Evolutionary conservation across 225 moss, liverwort and hornwort species (phyloP).

Genomic region (Pseudoscleropodium purum): DNA sequence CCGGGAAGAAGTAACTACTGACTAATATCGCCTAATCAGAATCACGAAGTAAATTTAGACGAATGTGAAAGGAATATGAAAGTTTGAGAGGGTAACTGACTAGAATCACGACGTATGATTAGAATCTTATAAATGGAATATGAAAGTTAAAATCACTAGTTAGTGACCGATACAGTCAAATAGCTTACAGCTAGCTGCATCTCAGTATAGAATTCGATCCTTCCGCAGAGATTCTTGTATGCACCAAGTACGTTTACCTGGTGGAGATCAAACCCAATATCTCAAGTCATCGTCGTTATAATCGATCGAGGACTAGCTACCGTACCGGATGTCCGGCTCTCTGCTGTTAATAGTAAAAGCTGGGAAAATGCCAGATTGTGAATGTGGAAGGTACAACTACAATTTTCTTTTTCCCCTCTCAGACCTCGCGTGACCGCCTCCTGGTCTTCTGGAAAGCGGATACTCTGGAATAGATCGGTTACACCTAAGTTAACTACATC

Average conservation of each 20-base stretch:
- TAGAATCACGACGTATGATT: too few species aligned
- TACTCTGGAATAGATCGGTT: not conserved
- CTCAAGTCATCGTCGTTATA: not conserved
- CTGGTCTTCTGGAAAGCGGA: not conserved
- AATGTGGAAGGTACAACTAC: slow-evolving; percentile 12
- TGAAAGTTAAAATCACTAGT: not conserved
- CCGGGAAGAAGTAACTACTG: not conserved
- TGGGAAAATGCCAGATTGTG: slow-evolving; percentile 11
- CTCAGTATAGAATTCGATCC: not conserved
- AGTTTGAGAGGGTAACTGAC: not conserved
- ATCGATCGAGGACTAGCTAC: not conserved
- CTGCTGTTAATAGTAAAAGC: slow-evolving; percentile 1
- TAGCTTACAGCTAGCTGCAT: not conserved
- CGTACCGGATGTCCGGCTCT: slow-evolving; percentile 2
- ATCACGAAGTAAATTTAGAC: not conserved
- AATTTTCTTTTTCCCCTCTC: not conserved
- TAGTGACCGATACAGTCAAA: not conserved
- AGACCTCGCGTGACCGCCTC: not conserved
- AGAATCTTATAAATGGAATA: too few species aligned
- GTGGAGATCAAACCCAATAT: slow-evolving; percentile 20
- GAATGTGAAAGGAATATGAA: not conserved
- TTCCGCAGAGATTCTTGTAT: not conserved
- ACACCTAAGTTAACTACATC: not conserved
- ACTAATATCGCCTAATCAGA: not conserved
- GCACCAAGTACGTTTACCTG: not conserved